phyloP scores from a whole-genome alignment of 208 protist species.

The Trypanosoma scelopori region DNA sequence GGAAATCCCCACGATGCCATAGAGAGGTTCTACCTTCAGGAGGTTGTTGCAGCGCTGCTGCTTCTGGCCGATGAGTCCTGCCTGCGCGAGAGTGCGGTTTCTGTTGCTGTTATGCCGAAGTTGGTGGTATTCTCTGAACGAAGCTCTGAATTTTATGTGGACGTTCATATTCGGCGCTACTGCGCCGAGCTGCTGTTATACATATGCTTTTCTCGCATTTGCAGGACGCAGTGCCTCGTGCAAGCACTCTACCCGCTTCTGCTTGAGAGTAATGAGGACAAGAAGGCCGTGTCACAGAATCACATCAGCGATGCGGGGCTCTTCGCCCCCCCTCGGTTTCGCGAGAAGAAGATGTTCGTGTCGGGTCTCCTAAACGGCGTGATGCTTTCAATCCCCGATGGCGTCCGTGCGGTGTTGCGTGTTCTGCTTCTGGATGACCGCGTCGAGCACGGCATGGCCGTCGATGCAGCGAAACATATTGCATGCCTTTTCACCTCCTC shows the following conservation, averaged over 20 bases:
- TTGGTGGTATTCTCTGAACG: conserved; percentile 8
- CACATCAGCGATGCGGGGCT: conserved; percentile 40
- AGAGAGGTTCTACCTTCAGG: conserved; percentile 46
- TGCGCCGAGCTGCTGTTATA: conserved; percentile 55
- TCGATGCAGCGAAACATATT: conserved; percentile 55
- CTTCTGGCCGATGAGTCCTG: conserved; percentile 36
- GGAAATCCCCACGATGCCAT: conserved; percentile 13
- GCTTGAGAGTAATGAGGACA: conserved; percentile 7
- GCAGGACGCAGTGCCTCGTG: conserved; percentile 40
- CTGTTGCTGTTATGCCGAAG: conserved; percentile 3
- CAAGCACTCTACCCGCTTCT: conserved; percentile 76
- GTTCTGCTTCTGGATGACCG: conserved; percentile 69
- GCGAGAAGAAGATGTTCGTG: conserved; percentile 33
- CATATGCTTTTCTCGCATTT: conserved; percentile 45
- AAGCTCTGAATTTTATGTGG: conserved; percentile 59
- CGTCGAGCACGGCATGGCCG: conserved; percentile 34
- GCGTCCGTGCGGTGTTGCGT: conserved; percentile 49
- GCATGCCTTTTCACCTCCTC: conserved; percentile 40
- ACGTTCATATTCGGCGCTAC: conserved; percentile 36
- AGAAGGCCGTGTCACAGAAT: conserved; percentile 30
- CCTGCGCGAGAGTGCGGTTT: background rate
- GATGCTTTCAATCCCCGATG: conserved; percentile 35
- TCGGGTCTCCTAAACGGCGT: conserved; percentile 54
- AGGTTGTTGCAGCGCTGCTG: conserved; percentile 49
- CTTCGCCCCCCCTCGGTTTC: conserved; percentile 37